These are phyloP conservation scores for Tolypocladium guangdongense DNA, from an alignment of 2,329 filamentous ascomycete genomes.

Conservation along the genomic window DNA sequence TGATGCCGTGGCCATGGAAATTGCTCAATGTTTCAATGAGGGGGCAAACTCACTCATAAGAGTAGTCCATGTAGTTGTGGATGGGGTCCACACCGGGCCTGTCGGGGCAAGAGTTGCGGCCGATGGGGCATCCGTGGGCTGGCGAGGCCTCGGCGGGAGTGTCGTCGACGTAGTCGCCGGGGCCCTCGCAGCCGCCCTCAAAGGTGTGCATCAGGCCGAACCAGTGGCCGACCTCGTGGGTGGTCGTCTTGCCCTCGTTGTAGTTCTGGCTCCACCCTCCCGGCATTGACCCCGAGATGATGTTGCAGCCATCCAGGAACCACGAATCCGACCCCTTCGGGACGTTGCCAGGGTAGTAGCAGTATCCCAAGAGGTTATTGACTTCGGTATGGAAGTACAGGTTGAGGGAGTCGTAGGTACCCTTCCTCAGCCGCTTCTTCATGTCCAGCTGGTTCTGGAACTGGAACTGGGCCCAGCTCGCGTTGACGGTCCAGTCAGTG, in stretches of 20 bases:
- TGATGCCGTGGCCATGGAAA: no score
- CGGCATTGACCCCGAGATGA: conserved; percentile 25
- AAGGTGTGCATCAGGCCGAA: conserved; percentile 38
- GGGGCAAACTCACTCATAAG: conserved; percentile 25
- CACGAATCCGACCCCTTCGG: conserved; percentile 18
- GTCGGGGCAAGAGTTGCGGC: conserved; percentile 23
- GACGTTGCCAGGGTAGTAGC: conserved; percentile 26
- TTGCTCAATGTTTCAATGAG: no score
- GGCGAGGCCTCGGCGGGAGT: conserved; percentile 25
- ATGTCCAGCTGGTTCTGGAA: conserved; percentile 23
- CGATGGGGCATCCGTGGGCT: conserved; percentile 24
- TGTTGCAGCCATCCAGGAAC: conserved; percentile 28
- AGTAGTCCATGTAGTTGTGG: conserved; percentile 30
- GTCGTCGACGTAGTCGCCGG: conserved; percentile 28
- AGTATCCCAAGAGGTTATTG: conserved; percentile 13
- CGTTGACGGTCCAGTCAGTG: conserved; percentile 12
- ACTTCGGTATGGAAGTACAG: conserved; percentile 25
- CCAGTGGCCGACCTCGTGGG: conserved; percentile 38
- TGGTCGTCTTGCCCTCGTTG: conserved; percentile 20
- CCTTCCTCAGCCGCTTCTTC: conserved; percentile 33
- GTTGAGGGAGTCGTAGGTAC: conserved; percentile 31
- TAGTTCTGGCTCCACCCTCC: conserved; percentile 16
- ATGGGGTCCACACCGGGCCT: conserved; percentile 22
- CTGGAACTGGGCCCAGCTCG: no score
- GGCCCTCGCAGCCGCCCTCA: conserved; percentile 25